Conservation (phyloP, 192 early-diverging fungal species). For the Gryganskiella cystojenkinii region DNA sequence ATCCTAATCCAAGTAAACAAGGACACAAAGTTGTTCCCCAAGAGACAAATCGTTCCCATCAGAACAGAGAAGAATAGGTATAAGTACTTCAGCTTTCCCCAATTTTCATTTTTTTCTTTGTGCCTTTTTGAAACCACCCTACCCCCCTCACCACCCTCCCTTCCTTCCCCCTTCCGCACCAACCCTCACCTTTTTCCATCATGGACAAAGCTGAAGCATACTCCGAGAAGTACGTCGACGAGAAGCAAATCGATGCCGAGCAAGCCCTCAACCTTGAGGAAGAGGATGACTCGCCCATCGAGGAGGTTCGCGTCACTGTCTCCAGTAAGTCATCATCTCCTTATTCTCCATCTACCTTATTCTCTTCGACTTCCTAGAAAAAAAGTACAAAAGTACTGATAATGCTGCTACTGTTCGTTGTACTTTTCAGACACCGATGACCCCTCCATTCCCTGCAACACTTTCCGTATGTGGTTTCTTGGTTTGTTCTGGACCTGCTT, state of each 20-base stretch:
- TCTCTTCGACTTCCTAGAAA: neutral
- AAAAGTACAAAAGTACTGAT: no score
- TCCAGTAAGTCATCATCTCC: slow-evolving; percentile 48
- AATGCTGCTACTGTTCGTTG: neutral
- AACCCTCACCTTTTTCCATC: neutral
- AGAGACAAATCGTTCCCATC: no score
- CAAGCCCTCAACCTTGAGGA: slow-evolving; percentile 43
- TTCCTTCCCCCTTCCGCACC: neutral
- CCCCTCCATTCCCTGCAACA: no score
- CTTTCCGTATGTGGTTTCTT: neutral
- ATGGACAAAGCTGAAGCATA: slow-evolving; percentile 23
- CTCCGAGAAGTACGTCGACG: slow-evolving; percentile 35
- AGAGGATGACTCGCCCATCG: slow-evolving; percentile 60
- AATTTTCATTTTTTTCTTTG: no score
- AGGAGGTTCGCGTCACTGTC: slow-evolving; percentile 58
- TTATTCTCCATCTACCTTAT: neutral
- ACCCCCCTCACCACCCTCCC: neutral
- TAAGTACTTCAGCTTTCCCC: no score
- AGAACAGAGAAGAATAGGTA: no score
- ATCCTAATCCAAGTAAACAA: no score
- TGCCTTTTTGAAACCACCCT: neutral
- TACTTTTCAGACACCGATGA: no score
- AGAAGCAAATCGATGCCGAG: slow-evolving; percentile 29
- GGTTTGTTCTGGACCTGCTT: neutral
- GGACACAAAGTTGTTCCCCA: no score